Conservation (phyloP, 768 basidiomycete genomes). For the Boletus coccyginus region DNA sequence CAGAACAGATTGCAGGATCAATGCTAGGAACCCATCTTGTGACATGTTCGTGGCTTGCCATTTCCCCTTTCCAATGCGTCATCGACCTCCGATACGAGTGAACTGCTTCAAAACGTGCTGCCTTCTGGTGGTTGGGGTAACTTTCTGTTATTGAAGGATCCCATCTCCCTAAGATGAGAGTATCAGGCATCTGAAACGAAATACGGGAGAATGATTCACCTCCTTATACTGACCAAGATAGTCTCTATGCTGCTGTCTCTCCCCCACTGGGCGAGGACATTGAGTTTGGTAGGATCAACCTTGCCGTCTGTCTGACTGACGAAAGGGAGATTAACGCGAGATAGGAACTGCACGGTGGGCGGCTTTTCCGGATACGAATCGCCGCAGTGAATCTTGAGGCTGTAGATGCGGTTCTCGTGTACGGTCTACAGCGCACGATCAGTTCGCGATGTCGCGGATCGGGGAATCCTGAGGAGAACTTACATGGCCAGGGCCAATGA, state of each 20-base stretch:
- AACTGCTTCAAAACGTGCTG: slow-evolving; percentile 50
- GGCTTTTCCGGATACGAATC: slow-evolving; percentile 71
- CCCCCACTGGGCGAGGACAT: slow-evolving; percentile 73
- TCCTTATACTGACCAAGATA: slow-evolving; percentile 88
- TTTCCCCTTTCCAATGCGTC: slow-evolving; percentile 7
- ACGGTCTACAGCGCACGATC: slow-evolving; percentile 61
- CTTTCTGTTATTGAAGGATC: slow-evolving; percentile 85
- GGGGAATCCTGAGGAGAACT: slow-evolving; percentile 29
- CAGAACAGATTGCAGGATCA: slow-evolving; percentile 16
- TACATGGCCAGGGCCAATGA: slow-evolving; percentile 97
- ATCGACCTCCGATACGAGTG: not conserved
- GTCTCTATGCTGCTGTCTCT: slow-evolving; percentile 80
- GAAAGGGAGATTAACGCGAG: slow-evolving; percentile 91
- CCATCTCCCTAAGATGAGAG: slow-evolving; percentile 78
- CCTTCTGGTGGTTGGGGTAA: slow-evolving; percentile 94
- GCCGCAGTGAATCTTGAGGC: slow-evolving; percentile 85
- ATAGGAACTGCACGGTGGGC: slow-evolving; percentile 82
- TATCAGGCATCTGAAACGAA: slow-evolving; percentile 6
- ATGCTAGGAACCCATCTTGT: slow-evolving; percentile 22
- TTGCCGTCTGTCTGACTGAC: slow-evolving; percentile 73
- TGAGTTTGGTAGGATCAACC: slow-evolving; percentile 72
- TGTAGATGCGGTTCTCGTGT: slow-evolving; percentile 99
- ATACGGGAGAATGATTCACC: slow-evolving; percentile 41
- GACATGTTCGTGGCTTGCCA: slow-evolving; percentile 9
- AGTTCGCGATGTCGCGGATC: slow-evolving; percentile 14